Percentiles rank a stretch among this genome's conserved stretches.
phyloP scores from a whole-genome alignment of 2,329 filamentous ascomycete species.

The Fusarium zealandicum region DNA sequence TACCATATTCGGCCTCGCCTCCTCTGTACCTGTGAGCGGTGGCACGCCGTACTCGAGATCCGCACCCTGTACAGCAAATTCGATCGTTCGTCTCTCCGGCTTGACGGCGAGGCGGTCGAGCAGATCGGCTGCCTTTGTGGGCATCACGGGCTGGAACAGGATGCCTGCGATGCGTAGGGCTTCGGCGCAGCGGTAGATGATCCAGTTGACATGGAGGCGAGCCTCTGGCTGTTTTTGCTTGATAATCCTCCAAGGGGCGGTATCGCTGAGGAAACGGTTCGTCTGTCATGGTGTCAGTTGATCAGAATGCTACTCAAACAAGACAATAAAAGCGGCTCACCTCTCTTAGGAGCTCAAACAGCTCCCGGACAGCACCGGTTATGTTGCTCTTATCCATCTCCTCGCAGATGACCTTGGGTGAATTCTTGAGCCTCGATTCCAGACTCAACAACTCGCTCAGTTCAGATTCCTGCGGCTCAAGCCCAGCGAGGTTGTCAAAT shows the following conservation, averaged over 20 bases:
- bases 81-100: conserved; percentile 65
- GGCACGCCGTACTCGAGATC: conserved; percentile 74
- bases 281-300: conserved; percentile 42
- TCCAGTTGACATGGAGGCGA: conserved; percentile 57
- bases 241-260: conserved; percentile 72
- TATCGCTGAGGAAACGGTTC: conserved; percentile 61
- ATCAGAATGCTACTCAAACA: rapidly evolving
- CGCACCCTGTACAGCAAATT: conserved; percentile 65
- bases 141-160: conserved; percentile 90
- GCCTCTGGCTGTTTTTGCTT: conserved; percentile 47
- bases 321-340: conserved; percentile 49
- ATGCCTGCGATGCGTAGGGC: conserved; percentile 81
- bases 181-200: conserved; percentile 77
- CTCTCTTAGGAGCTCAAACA: conserved; percentile 68
- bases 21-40: no score
- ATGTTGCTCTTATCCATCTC: conserved; percentile 72
- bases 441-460: conserved; percentile 38
- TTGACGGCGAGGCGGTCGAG: conserved; percentile 81
- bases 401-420: conserved; percentile 48
- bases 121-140: conserved; percentile 73
- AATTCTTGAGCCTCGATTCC: conserved; percentile 36
- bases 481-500: conserved; percentile 25
- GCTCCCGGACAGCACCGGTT: conserved; percentile 67
- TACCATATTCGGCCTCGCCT: conserved; percentile 42
- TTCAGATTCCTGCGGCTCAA: not conserved